Conservation (phyloP, 192 early-diverging fungal genomes). For the Lunasporangiospora selenospora region DNA sequence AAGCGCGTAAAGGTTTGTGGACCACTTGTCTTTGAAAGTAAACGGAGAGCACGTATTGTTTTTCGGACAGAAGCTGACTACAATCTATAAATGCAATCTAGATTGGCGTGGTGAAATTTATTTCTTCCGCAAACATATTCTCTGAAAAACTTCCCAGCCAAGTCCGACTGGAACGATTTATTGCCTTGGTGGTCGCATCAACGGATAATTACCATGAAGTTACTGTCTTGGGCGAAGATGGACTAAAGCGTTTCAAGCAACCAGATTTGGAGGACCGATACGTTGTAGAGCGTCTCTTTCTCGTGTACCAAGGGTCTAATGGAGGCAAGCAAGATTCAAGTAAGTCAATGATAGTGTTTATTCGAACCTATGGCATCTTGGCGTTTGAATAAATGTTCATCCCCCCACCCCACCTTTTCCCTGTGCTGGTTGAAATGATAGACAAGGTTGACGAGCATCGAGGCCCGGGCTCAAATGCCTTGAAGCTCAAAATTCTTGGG, state of each 20-base stretch:
- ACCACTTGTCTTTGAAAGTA: background rate
- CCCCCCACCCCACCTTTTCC: too few species aligned
- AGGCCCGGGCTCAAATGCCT: constrained; percentile 51
- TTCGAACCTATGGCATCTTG: background rate
- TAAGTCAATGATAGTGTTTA: constrained; percentile 5
- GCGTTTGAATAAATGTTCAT: too few species aligned
- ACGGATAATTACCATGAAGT: constrained; percentile 78
- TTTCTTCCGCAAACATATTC: constrained; percentile 49
- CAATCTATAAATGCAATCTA: background rate
- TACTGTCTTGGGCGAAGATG: constrained; percentile 79
- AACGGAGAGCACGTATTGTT: too few species aligned
- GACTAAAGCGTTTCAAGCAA: constrained; percentile 70
- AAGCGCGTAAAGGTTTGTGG: constrained; percentile 42
- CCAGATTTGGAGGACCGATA: constrained; percentile 74
- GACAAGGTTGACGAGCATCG: too few species aligned
- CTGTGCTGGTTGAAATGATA: too few species aligned
- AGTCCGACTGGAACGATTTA: constrained; percentile 65
- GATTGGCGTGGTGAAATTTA: constrained; percentile 53
- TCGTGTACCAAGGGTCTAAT: constrained; percentile 68
- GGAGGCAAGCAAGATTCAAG: constrained; percentile 17
- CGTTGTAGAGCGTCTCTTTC: constrained; percentile 52
- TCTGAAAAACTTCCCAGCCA: constrained; percentile 43
- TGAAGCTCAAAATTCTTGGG: constrained; percentile 69
- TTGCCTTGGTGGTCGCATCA: constrained; percentile 62
- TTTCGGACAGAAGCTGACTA: background rate